phyloP scores from a whole-genome alignment of 768 basidiomycete genomes.

The Suillus ampliporus region DNA sequence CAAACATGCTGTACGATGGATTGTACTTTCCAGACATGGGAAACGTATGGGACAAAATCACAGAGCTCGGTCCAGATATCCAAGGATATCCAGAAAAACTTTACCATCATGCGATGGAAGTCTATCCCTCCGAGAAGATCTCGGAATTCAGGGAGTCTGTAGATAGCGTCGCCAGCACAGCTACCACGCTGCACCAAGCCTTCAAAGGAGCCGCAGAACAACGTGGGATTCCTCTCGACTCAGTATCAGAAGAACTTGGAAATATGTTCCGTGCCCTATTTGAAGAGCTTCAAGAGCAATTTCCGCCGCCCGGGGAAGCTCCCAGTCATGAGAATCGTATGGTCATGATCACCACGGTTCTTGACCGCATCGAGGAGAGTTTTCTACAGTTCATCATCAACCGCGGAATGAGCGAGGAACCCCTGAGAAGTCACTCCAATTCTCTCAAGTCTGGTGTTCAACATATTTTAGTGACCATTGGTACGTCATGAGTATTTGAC shows the following conservation, averaged over 20 bases:
- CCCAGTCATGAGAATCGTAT: slow-evolving; percentile 34
- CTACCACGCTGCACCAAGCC: not conserved
- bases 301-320: slow-evolving; percentile 37
- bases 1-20: not conserved
- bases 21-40: not conserved
- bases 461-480: slow-evolving; percentile 31
- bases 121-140: not conserved
- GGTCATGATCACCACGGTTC: slow-evolving; percentile 21
- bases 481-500: slow-evolving; percentile 6
- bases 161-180: not conserved
- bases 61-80: not conserved
- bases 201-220: not conserved
- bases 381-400: slow-evolving; percentile 29
- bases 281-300: slow-evolving; percentile 28
- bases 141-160: not conserved
- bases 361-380: slow-evolving; percentile 32
- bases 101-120: not conserved
- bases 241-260: slow-evolving; percentile 29
- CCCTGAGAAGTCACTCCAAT: slow-evolving; percentile 26
- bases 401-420: slow-evolving; percentile 31
- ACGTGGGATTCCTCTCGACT: slow-evolving; percentile 14
- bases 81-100: not conserved
- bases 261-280: slow-evolving; percentile 20
- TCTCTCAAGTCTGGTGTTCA: slow-evolving; percentile 31
- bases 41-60: too few species aligned